These are phyloP conservation scores for Mucor mucedo DNA, from an alignment of 371 early-diverging fungal species.

Conservation along the genomic window DNA sequence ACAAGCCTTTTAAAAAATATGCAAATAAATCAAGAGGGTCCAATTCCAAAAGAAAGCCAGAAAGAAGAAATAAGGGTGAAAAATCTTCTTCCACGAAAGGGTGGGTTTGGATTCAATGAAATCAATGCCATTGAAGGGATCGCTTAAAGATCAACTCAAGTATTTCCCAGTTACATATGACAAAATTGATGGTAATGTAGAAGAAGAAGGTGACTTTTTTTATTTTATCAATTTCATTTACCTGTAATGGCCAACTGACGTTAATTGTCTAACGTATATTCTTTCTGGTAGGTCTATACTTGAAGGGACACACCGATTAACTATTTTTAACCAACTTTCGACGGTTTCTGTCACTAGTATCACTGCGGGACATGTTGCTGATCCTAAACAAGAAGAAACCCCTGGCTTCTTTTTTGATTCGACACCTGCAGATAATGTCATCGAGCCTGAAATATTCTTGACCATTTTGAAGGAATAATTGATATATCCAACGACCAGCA, in stretches of 20 bases:
- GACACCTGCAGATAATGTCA: neutral
- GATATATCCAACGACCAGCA: neutral
- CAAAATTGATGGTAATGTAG: neutral
- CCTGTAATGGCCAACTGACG: no score
- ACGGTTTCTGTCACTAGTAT: constrained; percentile 4
- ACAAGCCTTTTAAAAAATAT: neutral
- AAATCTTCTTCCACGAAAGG: constrained; percentile 3
- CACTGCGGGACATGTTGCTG: neutral
- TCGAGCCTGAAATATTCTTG: neutral
- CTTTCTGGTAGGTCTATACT: neutral
- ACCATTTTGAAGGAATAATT: neutral
- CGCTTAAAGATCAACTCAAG: neutral
- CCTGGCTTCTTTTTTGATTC: constrained; percentile 27
- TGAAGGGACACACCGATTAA: neutral
- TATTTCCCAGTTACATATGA: neutral
- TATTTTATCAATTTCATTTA: neutral
- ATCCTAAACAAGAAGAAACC: neutral
- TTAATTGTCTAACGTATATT: neutral
- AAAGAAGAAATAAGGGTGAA: constrained; percentile 3
- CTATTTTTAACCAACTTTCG: constrained; percentile 7
- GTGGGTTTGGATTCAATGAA: constrained; percentile 13
- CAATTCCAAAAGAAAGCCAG: constrained; percentile 3
- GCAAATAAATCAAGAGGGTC: constrained; percentile 5
- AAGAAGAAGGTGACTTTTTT: constrained; percentile 5
- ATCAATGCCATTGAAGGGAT: neutral